Conservation (phyloP, 164 flowering plant genomes). For the Annona cherimola region DNA sequence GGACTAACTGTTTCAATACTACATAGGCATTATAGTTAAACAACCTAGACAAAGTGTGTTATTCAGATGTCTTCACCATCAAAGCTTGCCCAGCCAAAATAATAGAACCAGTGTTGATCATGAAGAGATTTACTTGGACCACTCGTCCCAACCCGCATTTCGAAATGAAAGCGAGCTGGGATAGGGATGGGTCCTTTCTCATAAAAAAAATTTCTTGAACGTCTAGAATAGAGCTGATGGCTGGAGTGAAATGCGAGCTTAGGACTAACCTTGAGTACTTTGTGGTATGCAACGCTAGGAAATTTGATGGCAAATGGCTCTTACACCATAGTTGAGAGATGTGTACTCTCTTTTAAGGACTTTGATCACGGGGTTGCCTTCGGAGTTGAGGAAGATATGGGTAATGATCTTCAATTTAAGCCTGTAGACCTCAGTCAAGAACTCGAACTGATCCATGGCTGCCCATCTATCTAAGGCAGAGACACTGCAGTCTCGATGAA, state of each 20-base stretch:
- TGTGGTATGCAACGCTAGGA: conserved; percentile 84
- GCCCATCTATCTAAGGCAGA: conserved; percentile 63
- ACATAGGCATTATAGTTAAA: background rate
- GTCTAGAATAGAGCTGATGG: too few species aligned
- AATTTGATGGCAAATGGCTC: conserved; percentile 88
- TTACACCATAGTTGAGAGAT: conserved; percentile 60
- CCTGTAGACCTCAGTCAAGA: conserved; percentile 67
- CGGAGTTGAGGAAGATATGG: conserved; percentile 71
- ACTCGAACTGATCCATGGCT: conserved; percentile 60
- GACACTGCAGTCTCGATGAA: conserved; percentile 52
- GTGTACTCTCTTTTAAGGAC: conserved; percentile 75
- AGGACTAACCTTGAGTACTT: conserved; percentile 77
- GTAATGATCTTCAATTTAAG: conserved; percentile 81
- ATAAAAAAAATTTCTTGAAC: too few species aligned
- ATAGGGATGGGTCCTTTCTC: too few species aligned
- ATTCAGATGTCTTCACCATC: conserved; percentile 42
- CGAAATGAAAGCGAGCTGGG: too few species aligned
- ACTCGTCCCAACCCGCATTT: too few species aligned
- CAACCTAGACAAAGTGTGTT: background rate
- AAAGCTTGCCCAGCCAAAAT: conserved; percentile 80
- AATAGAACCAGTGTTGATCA: conserved; percentile 82
- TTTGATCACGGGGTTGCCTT: conserved; percentile 48
- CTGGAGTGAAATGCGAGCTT: too few species aligned
- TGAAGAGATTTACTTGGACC: conserved; percentile 83
- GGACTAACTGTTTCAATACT: background rate